phyloP scores from a whole-genome alignment of 306 rosid species.

The Cucurbita maxima region DNA sequence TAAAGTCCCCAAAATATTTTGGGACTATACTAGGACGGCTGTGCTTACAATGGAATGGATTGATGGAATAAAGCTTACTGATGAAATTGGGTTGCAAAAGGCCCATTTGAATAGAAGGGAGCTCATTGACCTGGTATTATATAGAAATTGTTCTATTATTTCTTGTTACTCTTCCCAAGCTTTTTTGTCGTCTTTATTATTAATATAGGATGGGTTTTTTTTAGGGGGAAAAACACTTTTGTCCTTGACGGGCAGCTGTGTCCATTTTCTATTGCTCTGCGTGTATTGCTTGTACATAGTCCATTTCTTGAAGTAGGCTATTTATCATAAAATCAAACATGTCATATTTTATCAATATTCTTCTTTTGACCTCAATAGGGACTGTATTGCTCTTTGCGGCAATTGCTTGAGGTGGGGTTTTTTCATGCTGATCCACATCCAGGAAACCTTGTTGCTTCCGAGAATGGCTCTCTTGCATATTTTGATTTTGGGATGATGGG shows the following conservation, averaged over 20 bases:
- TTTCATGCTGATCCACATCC: constrained; percentile 99
- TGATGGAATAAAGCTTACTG: constrained; percentile 92
- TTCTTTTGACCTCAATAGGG: constrained; percentile 40
- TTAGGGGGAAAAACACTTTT: too few species aligned
- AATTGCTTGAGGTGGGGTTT: constrained; percentile 81
- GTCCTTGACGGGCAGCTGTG: not conserved
- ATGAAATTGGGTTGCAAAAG: constrained; percentile 40
- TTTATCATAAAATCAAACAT: not conserved
- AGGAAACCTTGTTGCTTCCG: constrained; percentile 82
- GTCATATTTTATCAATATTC: not conserved
- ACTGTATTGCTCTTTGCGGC: constrained; percentile 80
- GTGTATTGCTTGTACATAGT: not conserved
- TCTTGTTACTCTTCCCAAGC: not conserved
- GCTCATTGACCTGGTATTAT: constrained; percentile 73
- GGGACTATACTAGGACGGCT: constrained; percentile 57
- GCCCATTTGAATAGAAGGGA: constrained; percentile 68
- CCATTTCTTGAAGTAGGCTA: not conserved
- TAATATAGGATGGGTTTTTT: not conserved
- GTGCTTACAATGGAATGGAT: constrained; percentile 97
- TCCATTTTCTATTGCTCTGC: not conserved
- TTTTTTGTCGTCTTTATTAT: not conserved
- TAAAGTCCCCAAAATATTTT: constrained; percentile 89
- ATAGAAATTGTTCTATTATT: not conserved
- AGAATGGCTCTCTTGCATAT: constrained; percentile 69
- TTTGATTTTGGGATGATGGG: constrained; percentile 99